Percentiles rank a stretch among this genome's conserved stretches.
These are phyloP conservation scores for Coniferiporia sulphurascens DNA, from an alignment of 1,284 basidiomycete species.

Conservation along the genomic window DNA sequence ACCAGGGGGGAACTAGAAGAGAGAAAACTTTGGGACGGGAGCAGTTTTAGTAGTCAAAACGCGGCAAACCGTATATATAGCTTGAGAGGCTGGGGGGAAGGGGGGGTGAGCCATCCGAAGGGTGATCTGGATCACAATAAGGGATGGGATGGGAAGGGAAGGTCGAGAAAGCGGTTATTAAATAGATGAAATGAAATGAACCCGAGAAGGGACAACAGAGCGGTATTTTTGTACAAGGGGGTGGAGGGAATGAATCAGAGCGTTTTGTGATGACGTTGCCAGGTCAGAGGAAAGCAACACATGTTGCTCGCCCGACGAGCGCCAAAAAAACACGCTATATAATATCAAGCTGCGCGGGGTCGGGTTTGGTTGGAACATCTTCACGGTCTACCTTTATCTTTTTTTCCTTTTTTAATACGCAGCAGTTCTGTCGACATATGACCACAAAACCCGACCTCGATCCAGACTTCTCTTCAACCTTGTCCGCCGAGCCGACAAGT, in stretches of 20 bases:
- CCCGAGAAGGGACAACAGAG: background rate
- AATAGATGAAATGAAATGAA: no score
- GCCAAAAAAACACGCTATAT: background rate
- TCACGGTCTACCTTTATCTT: background rate
- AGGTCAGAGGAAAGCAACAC: background rate
- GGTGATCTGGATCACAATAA: no score
- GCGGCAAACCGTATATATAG: no score
- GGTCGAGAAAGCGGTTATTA: no score
- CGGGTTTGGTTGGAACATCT: background rate
- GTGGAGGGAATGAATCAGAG: background rate
- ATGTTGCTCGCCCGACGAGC: background rate
- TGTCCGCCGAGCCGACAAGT: constrained; percentile 5
- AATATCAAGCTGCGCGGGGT: background rate
- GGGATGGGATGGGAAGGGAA: no score
- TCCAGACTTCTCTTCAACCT: background rate
- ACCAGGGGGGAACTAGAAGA: no score
- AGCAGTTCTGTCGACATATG: constrained; percentile 4
- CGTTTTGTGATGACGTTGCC: background rate
- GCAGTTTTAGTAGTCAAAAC: no score
- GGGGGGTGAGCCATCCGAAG: no score
- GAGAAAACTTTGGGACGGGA: no score
- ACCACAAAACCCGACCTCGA: constrained; percentile 11
- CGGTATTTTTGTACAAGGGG: background rate
- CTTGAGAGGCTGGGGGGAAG: no score
- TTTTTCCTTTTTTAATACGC: no score